Evolutionary conservation across 2,329 filamentous ascomycete genomes (phyloP), one percentile per base, ranked within the genome.

Genomic region (Ilyonectria sp.): DNA sequence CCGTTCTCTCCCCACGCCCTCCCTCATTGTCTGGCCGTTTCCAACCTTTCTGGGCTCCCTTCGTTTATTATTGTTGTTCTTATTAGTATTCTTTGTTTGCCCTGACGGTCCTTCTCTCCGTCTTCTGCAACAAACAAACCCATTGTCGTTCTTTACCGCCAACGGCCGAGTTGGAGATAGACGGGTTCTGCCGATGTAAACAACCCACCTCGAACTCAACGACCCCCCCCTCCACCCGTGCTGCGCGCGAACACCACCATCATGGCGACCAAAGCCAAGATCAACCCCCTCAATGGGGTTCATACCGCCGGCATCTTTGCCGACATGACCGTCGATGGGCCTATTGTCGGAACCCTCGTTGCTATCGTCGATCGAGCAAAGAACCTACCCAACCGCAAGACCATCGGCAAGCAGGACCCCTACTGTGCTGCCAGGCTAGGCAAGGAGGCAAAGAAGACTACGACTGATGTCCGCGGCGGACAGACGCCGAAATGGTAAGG

Each of bases 401-500:
- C 94, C 6, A 98, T 99, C 86, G 96, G 96, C 63, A 99, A 99
- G 83, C 96, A 99, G 84, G 95, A 98, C 79, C 95, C 96, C 0
- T 99, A 98, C 82, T 98, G 95, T 82, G 96, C 96, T 43, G 95
- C 94, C 35, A 88, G 96, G 60, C 84, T 99, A 52, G 96, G 95
- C 37, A 99, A 99, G 81, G 95, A 98, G 82, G 96, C 96, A 54
- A 97, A 97, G 85, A 98, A 98, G 87, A 99, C 96, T 3, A 92
- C 92, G 46, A 98, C 95, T 5, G 96, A 99, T 81, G 91, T 95
- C 75, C 89, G 96, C 78, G 96, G 96, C 71, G 96, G 96, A 47
- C 96, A 99, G 82, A 98, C 96, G 44, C 96, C 96, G 8, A 92
- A 89, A 88, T 99, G 96, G 96, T 98, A 89, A 72, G 80, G 60